Percentiles rank a stretch among this genome's conserved stretches.
These are phyloP conservation scores for Apostasia ramifera DNA, from an alignment of 106 monocot genomes.

Conservation along the genomic window DNA sequence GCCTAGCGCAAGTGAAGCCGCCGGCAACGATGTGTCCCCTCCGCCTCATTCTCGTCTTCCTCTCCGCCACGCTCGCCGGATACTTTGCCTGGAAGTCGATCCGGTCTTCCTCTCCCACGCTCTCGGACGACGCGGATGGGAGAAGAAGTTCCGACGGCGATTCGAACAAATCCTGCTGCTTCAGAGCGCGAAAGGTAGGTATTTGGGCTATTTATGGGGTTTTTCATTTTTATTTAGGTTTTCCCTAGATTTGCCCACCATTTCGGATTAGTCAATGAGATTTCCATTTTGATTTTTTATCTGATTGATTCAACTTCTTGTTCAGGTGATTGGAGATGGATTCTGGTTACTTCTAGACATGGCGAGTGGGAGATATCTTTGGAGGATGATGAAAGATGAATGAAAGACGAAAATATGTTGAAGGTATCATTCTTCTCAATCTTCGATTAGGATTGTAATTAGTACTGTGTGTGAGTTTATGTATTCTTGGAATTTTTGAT, in stretches of 20 bases:
- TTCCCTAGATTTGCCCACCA: not conserved
- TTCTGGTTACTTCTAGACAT: constrained; percentile 18
- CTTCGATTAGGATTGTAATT: no score
- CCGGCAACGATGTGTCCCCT: constrained; percentile 21
- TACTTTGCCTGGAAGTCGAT: constrained; percentile 24
- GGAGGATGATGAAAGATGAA: constrained; percentile 12
- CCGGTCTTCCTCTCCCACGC: constrained; percentile 6
- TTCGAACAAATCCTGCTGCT: not conserved
- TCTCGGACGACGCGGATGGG: not conserved
- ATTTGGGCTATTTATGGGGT: not conserved
- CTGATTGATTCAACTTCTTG: not conserved
- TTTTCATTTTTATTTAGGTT: not conserved
- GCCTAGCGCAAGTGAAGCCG: not conserved
- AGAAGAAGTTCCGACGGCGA: not conserved
- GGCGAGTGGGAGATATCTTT: constrained; percentile 24
- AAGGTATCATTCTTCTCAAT: no score
- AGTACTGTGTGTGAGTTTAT: no score
- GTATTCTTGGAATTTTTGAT: no score
- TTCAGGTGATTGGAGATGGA: constrained; percentile 16
- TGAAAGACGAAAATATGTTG: no score
- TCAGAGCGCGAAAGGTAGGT: not conserved
- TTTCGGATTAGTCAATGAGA: not conserved
- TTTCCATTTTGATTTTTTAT: not conserved
- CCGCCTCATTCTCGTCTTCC: constrained; percentile 30
- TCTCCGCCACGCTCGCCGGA: constrained; percentile 27